Evolutionary conservation across 1,139 yeast genomes (phyloP).

Genomic region (Arxiozyma slooffiae): DNA sequence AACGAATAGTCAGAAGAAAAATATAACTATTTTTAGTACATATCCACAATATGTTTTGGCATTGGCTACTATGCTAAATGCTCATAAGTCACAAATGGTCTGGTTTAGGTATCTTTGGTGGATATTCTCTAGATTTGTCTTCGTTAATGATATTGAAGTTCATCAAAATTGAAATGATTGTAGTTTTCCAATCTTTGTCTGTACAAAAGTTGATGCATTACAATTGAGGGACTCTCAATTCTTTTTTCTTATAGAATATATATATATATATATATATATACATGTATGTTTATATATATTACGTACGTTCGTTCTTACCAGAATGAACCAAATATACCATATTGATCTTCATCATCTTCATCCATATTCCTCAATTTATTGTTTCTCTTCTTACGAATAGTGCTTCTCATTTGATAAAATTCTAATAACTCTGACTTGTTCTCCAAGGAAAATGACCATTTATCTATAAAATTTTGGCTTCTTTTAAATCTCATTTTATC

Average conservation of each 20-base stretch:
- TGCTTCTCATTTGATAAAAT: constrained; percentile 7
- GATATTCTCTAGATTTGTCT: constrained; percentile 50
- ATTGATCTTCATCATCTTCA: constrained; percentile 34
- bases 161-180: background rate
- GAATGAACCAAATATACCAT: constrained; percentile 24
- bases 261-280: constrained; percentile 4
- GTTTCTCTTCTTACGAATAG: constrained; percentile 5
- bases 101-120: constrained; percentile 96
- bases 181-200: constrained; percentile 5
- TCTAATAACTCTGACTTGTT: constrained; percentile 12
- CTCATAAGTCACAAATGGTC: constrained; percentile 83
- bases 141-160: constrained; percentile 50
- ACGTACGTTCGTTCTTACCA: constrained; percentile 13
- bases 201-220: too few species aligned
- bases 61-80: constrained; percentile 69
- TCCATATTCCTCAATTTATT: constrained; percentile 16
- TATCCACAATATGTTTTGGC: constrained; percentile 51
- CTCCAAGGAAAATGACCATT: constrained; percentile 15
- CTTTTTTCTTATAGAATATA: too few species aligned
- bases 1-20: constrained; percentile 28
- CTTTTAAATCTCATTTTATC: constrained; percentile 10
- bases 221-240: too few species aligned
- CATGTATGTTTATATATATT: constrained; percentile 1
- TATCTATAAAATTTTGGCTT: constrained; percentile 15
- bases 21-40: constrained; percentile 15